Conservation (phyloP, 345 rosid genomes). For the Eucalyptus tenuipes region DNA sequence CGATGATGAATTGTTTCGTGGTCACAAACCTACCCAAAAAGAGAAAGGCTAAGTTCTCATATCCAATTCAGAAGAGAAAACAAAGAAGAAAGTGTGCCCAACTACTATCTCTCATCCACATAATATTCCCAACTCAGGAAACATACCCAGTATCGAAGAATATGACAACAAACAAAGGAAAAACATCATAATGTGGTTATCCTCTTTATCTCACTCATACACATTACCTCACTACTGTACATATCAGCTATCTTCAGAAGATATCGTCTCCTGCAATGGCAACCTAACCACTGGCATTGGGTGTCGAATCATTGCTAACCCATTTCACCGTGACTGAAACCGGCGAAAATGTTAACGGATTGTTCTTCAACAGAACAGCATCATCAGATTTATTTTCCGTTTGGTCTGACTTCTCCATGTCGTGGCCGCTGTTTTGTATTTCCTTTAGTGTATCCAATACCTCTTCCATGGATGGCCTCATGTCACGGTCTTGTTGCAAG, state of each 20-base stretch:
- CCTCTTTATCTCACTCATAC: background rate
- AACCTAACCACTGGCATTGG: constrained; percentile 4
- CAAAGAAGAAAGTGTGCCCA: background rate
- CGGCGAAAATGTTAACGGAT: constrained; percentile 19
- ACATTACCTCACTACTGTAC: background rate
- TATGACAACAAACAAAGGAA: background rate
- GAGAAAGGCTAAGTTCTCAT: background rate
- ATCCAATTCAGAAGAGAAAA: background rate
- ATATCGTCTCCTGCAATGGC: background rate
- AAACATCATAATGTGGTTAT: background rate
- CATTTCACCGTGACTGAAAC: constrained; percentile 39
- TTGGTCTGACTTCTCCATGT: constrained; percentile 1
- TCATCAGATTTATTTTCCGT: constrained; percentile 16
- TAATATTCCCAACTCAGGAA: background rate
- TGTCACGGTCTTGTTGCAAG: constrained; percentile 51
- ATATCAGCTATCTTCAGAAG: background rate
- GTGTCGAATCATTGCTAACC: constrained; percentile 28
- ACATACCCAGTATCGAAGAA: background rate
- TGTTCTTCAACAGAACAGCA: constrained; percentile 27
- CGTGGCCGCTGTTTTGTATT: constrained; percentile 19
- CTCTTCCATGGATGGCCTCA: constrained; percentile 60
- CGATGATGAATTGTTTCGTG: background rate
- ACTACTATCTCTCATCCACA: background rate
- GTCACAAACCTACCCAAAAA: background rate
- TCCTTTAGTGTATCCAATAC: constrained; percentile 30